Conservation (phyloP, 2,329 filamentous ascomycete genomes). For the Aaosphaeria pasadenensis region DNA sequence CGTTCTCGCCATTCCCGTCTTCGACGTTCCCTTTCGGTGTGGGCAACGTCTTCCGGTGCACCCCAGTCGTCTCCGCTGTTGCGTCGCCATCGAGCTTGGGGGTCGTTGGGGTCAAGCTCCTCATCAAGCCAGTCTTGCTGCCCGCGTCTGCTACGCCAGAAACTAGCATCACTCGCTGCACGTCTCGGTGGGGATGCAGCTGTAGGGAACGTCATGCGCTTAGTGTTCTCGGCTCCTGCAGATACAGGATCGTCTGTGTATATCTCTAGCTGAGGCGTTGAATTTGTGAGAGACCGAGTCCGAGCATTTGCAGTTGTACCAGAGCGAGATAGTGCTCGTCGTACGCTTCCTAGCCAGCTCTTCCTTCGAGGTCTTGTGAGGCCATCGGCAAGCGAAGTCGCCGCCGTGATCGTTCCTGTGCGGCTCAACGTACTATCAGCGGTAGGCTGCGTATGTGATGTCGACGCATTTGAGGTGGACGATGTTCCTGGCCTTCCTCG, state of each 20-base stretch:
- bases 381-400: conserved; percentile 23
- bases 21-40: conserved; percentile 27
- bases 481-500: conserved; percentile 27
- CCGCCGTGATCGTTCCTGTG: conserved; percentile 20
- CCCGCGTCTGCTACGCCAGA: conserved; percentile 41
- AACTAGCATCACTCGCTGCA: conserved; percentile 44
- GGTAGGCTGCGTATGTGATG: conserved; percentile 17
- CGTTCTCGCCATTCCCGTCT: conserved; percentile 29
- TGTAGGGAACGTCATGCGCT: conserved; percentile 17
- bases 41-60: conserved; percentile 28
- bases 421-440: conserved; percentile 21
- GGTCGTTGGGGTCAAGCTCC: conserved; percentile 20
- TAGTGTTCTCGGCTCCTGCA: conserved; percentile 4
- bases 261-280: conserved; percentile 20
- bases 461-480: conserved; percentile 25
- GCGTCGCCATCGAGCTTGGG: conserved; percentile 20
- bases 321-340: conserved; percentile 31
- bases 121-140: conserved; percentile 42
- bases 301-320: conserved; percentile 20
- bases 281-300: conserved; percentile 23
- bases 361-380: conserved; percentile 20
- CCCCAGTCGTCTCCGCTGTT: conserved; percentile 37
- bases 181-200: conserved; percentile 34
- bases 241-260: conserved; percentile 27
- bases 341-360: conserved; percentile 38